Evolutionary conservation across 1,284 basidiomycete genomes (phyloP).

Genomic region (Tylopilus sp.): DNA sequence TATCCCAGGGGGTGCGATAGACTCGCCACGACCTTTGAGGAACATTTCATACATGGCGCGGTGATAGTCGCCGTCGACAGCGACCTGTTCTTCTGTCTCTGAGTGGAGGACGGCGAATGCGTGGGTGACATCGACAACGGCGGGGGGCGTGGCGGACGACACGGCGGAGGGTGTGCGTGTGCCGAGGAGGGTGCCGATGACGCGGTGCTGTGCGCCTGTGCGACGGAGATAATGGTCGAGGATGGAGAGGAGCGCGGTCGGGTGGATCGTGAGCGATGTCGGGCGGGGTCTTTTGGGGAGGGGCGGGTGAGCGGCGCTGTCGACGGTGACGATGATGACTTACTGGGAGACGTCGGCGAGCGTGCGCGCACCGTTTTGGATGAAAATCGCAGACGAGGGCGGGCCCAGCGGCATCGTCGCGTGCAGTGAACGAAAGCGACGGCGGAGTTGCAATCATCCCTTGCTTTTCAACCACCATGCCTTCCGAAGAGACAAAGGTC

Average conservation of each 20-base stretch:
- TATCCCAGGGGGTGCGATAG: conserved; percentile 15
- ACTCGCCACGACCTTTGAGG: conserved; percentile 75
- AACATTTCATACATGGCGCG: conserved; percentile 90
- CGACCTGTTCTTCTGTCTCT: conserved; percentile 89
- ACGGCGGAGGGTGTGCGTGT: conserved; percentile 62
- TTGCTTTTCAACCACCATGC: conserved; percentile 48
- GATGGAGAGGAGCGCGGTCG: conserved; percentile 93
- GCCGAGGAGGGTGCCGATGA: conserved; percentile 95
- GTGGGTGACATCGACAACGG: conserved; percentile 66
- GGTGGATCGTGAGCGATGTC: conserved; percentile 78
- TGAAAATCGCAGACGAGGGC: conserved; percentile 63
- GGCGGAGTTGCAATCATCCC: conserved; percentile 34
- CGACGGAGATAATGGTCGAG: conserved; percentile 96
- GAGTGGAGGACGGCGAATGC: conserved; percentile 89
- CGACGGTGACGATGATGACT: conserved; percentile 17
- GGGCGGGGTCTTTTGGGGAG: conserved; percentile 49
- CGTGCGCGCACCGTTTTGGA: conserved; percentile 44
- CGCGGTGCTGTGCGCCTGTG: conserved; percentile 77
- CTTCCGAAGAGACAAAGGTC: conserved; percentile 83
- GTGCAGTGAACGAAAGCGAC: conserved; percentile 12
- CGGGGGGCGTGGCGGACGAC: conserved; percentile 1
- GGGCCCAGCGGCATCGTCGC: conserved; percentile 63
- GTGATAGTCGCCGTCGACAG: conserved; percentile 96
- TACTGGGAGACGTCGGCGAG: conserved; percentile 39
- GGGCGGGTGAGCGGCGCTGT: conserved; percentile 32